Evolutionary conservation across 2,329 filamentous ascomycete species (phyloP), one percentile per base, ranked within the genome.

Genomic region (Ophiognomonia clavigignenti-juglandacearum): DNA sequence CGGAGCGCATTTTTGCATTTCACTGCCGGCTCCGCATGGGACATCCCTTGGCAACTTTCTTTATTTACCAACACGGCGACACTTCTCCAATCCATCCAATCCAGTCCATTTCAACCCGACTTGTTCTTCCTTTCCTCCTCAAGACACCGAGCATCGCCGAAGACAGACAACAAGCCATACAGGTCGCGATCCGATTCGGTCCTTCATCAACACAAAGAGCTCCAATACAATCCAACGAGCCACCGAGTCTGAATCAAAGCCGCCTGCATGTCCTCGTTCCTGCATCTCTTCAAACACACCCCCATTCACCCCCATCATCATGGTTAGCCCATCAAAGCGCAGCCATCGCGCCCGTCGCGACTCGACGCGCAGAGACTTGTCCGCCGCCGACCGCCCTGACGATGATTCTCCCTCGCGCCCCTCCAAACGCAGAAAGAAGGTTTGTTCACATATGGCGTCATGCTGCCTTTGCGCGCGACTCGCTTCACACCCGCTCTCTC

Each of bases 341-440:
- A 54, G 56, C 2, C 59, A 63, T 54, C 61, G 64, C 47, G 51
- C 56, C 26, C 60, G 60, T 45, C 57, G 60, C 49, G 62, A 63
- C 26, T 54, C 60, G 48, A 45, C 45, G 51, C 60, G 60, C 54
- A 63, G 58, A 48, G 63, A 66, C 24, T 50, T 57, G 14, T n/a
- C n/a, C n/a, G 49, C 44, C 24, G 32, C 49, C 37, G 59, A 61
- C 19, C 56, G 55, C 32, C 56, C 53, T 41, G 71, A 76, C 36
- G 70, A 74, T 39, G 78, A 79, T 22, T 83, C 80, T 4, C 80
- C 80, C 13, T 77, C 73, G 49, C 74, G 79, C 45, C 80, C 80
- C n/a, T 68, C 73, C 10, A 84, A 84, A 68, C 78, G 80, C 59
- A 77, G 80, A 66, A 83, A 75, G 68, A 80, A 78, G 73, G 78